These are phyloP conservation scores for Sugiyamaella floridensis DNA, from an alignment of 805 yeast genomes.

Conservation along the genomic window DNA sequence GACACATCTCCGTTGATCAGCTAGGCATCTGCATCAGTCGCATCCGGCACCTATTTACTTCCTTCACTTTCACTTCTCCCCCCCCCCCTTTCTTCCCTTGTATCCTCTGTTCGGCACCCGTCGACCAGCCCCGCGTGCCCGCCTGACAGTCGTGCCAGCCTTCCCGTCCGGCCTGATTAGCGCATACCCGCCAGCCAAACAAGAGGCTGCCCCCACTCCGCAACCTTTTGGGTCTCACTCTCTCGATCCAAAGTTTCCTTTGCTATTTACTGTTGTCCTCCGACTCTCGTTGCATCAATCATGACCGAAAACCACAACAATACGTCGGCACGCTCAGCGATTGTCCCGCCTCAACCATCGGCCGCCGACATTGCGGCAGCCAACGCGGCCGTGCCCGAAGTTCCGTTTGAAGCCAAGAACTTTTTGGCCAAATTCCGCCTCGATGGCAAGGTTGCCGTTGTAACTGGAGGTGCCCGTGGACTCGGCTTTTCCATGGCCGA, in stretches of 20 bases:
- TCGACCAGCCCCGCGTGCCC: too few relatives aligned
- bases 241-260: neutral
- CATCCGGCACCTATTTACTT: neutral
- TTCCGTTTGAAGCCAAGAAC: slow-evolving; percentile 32
- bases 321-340: slow-evolving; percentile 28
- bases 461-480: slow-evolving; percentile 67
- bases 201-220: neutral
- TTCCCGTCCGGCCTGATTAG: neutral
- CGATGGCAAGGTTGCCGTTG: slow-evolving; percentile 56
- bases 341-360: slow-evolving; percentile 36
- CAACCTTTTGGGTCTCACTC: neutral
- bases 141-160: too few relatives aligned
- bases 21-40: too few relatives aligned
- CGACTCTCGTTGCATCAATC: neutral
- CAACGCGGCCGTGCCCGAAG: slow-evolving; percentile 26
- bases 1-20: too few relatives aligned
- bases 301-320: slow-evolving; percentile 8
- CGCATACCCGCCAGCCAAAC: neutral
- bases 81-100: neutral
- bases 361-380: slow-evolving; percentile 35
- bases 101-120: neutral
- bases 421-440: slow-evolving; percentile 41
- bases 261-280: neutral
- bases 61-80: neutral
- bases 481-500: slow-evolving; percentile 55